Base-by-base conservation (phyloP, 1,284 basidiomycete genomes). In the Cryptococcus hybrid region DNA sequence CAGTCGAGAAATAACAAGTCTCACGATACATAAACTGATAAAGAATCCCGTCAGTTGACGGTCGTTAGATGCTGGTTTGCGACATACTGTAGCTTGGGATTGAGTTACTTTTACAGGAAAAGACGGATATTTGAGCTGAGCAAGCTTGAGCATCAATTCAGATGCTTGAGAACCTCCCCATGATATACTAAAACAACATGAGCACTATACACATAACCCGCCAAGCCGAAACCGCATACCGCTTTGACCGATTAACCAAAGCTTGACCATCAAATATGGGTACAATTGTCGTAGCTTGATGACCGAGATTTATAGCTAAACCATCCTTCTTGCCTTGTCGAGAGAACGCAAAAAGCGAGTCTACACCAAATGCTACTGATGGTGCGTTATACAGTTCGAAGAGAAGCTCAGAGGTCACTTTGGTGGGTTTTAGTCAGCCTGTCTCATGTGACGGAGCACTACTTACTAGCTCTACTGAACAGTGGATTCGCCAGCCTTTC, bases 311-410 rank as follows among this genome's bases (percentile, higher is more conserved):
- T 30, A 96, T 80, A 7, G 90, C 84, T 38, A 96, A 81, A 0
- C 91, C 92, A 62, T 93, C 89, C 47, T 61, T 49, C 35, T 70
- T 65, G 52, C 66, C 57, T 38, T 73, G 71, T 5, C 71, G 59
- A 50, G 82, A 92, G 69, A 96, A 94, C 0, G 94, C 92, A 84
- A 97, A 95, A 57, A 95, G 80, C 6, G 89, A 88, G 73, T 99
- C 96, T 62, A 98, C 80, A 57, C 91, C 92, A 75, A 91, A 99
- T 12, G 89, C 83, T 47, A 98, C 82, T 2, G 88, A 87, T 0
- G 94, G 94, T 1, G 88, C 91, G 13, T 84, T 84, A 74, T 99
- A 99, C 49, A 88, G 85, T 79, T 99, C 96, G 72, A 99, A 99
- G 76, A 99, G 85, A 30, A 99, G 85, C 73, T 99, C 96, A 1